A percentile compares a stretch with the other conserved stretches of the same genome.
phyloP scores from a whole-genome alignment of 1,139 yeast species.

The Meyerozyma elateridarum region DNA sequence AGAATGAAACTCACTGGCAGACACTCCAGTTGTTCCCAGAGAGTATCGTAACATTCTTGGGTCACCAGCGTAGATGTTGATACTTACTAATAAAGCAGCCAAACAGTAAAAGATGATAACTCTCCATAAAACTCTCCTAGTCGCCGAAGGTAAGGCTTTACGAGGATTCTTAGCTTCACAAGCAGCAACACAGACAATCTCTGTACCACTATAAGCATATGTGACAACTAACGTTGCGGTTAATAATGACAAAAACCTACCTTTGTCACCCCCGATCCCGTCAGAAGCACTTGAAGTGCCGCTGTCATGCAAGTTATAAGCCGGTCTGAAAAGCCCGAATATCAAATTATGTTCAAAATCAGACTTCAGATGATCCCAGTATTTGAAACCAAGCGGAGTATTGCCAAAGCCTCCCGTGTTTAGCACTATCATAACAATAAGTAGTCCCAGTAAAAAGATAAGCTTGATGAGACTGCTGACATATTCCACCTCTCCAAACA shows the following conservation, averaged over 20 bases:
- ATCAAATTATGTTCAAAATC: conserved; percentile 44
- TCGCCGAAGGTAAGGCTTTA: conserved; percentile 72
- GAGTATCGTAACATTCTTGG: conserved; percentile 59
- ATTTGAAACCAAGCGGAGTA: conserved; percentile 54
- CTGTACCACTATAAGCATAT: conserved; percentile 77
- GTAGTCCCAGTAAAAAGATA: conserved; percentile 48
- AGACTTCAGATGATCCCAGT: conserved; percentile 55
- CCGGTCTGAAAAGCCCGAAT: conserved; percentile 71
- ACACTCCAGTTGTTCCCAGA: conserved; percentile 31
- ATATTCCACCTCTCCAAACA: conserved; percentile 75
- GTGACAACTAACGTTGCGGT: conserved; percentile 63
- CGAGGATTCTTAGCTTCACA: conserved; percentile 84
- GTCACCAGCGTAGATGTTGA: conserved; percentile 72
- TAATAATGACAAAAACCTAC: conserved; percentile 60
- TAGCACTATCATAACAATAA: conserved; percentile 60
- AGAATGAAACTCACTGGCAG: conserved; percentile 17
- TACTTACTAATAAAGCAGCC: conserved; percentile 66
- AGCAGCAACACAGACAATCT: conserved; percentile 78
- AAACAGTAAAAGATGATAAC: conserved; percentile 63
- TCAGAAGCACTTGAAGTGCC: conserved; percentile 39
- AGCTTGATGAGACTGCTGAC: conserved; percentile 57
- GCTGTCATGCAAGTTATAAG: conserved; percentile 53
- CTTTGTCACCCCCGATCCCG: conserved; percentile 61
- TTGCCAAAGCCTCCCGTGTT: conserved; percentile 51
- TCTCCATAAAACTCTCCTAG: conserved; percentile 70